A percentile compares a stretch with the other conserved stretches of the same genome.
phyloP scores from a whole-genome alignment of 441 rosid species.

The Erodium moschatum region DNA sequence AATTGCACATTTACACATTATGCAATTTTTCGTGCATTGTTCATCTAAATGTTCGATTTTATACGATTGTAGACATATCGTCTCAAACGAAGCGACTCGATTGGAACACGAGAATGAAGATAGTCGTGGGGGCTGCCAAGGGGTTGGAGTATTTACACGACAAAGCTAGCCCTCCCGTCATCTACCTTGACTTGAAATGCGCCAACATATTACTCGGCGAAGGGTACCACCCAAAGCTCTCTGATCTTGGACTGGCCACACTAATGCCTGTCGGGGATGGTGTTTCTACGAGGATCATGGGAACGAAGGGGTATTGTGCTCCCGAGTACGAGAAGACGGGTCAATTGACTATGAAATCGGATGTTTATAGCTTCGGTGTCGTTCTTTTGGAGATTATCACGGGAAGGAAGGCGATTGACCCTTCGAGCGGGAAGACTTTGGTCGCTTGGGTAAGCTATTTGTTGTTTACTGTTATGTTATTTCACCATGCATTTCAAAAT shows the following conservation, averaged over 20 bases:
- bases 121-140: conserved; percentile 94
- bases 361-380: conserved; percentile 94
- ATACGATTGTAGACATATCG: conserved; percentile 46
- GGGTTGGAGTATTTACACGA: conserved; percentile 84
- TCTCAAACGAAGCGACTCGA: conserved; percentile 59
- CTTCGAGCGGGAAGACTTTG: conserved; percentile 65
- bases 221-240: conserved; percentile 70
- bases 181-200: conserved; percentile 83
- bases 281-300: conserved; percentile 93
- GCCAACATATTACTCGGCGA: conserved; percentile 77
- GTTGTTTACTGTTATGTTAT: background rate
- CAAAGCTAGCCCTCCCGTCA: conserved; percentile 79
- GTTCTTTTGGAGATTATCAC: conserved; percentile 93
- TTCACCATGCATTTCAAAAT: too few relatives aligned
- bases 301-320: conserved; percentile 57
- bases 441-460: conserved; percentile 73
- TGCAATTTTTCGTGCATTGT: too few relatives aligned
- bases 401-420: conserved; percentile 82
- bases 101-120: too few relatives aligned
- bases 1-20: too few relatives aligned
- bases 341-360: conserved; percentile 84
- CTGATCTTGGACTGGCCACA: conserved; percentile 93
- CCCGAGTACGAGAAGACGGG: conserved; percentile 97
- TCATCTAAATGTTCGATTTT: background rate
- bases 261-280: conserved; percentile 91